Conservation (phyloP, 2,329 filamentous ascomycete genomes). For the Lasiodiplodia citricola region DNA sequence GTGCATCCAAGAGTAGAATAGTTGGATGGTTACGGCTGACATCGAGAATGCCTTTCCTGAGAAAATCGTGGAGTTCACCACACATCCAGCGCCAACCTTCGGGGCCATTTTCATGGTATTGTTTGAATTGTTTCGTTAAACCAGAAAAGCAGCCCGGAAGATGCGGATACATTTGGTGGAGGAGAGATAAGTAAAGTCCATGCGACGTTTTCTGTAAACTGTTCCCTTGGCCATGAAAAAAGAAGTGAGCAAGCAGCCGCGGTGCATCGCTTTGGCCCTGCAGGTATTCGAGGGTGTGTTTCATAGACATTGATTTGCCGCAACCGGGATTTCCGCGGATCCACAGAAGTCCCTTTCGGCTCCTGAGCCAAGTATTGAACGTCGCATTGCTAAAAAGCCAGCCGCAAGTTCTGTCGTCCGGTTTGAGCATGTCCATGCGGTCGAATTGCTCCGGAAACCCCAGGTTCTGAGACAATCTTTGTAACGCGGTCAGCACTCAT, state of each 20-base stretch:
- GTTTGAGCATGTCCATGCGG: background rate
- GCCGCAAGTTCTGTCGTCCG: background rate
- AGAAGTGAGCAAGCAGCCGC: background rate
- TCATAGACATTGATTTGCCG: slow-evolving; percentile 4
- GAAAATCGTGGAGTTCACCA: background rate
- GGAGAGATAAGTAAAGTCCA: background rate
- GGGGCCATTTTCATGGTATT: too few species aligned
- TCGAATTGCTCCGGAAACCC: too few species aligned
- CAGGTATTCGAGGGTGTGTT: background rate
- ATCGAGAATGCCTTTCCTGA: background rate
- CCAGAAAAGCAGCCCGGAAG: background rate
- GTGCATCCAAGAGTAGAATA: background rate
- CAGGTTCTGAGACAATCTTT: too few species aligned
- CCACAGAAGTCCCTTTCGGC: background rate
- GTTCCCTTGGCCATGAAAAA: background rate
- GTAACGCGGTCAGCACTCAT: too few species aligned
- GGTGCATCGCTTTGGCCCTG: background rate
- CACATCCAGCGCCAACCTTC: background rate
- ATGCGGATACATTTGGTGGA: background rate
- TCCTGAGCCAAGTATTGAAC: background rate
- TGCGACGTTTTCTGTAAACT: background rate
- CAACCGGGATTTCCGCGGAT: background rate
- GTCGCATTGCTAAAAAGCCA: background rate
- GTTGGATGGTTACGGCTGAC: background rate
- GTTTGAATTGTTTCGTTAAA: background rate